Evolutionary conservation across 768 basidiomycete genomes (phyloP), one percentile per base, ranked within the genome.

Genomic region (Boletus vermiculosoides): DNA sequence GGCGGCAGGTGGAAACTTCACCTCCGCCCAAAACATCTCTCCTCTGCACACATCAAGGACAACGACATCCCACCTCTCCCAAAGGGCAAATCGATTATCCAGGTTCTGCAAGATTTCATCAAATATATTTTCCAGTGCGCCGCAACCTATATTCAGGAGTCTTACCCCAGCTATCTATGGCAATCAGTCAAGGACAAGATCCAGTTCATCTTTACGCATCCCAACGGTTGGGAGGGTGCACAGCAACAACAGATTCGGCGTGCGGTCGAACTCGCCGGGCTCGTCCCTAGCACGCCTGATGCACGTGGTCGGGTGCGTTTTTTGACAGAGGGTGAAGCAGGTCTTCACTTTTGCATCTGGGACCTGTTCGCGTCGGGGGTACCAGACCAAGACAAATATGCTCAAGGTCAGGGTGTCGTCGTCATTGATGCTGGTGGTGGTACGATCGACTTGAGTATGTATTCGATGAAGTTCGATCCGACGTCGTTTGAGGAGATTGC

Each of bases 251-350:
- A 76, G 56, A 80, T 85, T 72, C 77, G 84, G 1, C 64, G 66
- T 36, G 85, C 83, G 2, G 79, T 82, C 1, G 72, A 81, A 4
- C 57, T 59, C 7, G 83, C 83, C 1, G 80, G 80, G 1, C 72
- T 87, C 6, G 71, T 86, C 31, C 71, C 76, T 0, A 67, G 79
- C 46, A 75, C 64, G 0, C 47, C 55, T 0, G 65, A 65, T 0
- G 80, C 74, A 0, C 77, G 71, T 25, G 60, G 68, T 2, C 76
- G 82, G 0, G 65, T 85, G 1, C 76, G 73, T 0, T 80, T 86
- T 42, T 74, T 85, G 10, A 82, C 83, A 0, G 84, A 85, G 56
- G 83, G 84, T 0, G 84, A 86, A 65, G 84, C 84, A 0, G 81
- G 80, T 58, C 66, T 84, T 15, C 79, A 85, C 61, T 84, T 79